phyloP scores from a whole-genome alignment of 1,284 basidiomycete genomes.

The Coniophora puteana region DNA sequence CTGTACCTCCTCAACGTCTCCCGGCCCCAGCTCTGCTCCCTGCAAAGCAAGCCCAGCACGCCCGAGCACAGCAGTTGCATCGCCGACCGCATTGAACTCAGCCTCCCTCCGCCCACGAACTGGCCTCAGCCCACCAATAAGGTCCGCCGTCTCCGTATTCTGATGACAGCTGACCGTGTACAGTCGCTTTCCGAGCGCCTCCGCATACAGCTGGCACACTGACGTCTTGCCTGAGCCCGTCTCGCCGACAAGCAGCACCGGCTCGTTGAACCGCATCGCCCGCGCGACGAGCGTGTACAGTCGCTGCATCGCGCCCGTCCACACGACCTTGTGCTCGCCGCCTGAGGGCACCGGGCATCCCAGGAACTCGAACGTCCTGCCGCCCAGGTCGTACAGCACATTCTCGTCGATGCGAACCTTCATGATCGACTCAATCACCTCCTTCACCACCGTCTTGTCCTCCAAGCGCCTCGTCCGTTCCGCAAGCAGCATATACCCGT shows the following conservation, averaged over 20 bases:
- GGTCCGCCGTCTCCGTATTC: conserved; percentile 98
- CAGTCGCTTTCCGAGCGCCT: conserved; percentile 60
- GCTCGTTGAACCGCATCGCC: conserved; percentile 89
- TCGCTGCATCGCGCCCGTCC: conserved; percentile 93
- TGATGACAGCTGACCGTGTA: conserved; percentile 94
- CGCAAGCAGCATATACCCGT: conserved; percentile 97
- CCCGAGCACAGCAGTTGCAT: conserved; percentile 40
- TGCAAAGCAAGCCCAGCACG: conserved; percentile 33
- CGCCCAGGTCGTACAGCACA: conserved; percentile 60
- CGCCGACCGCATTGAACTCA: conserved; percentile 43
- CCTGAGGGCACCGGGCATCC: conserved; percentile 52
- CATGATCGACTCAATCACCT: conserved; percentile 90
- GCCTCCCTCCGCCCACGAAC: conserved; percentile 71
- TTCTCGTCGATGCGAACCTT: conserved; percentile 80
- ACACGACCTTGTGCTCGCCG: conserved; percentile 68
- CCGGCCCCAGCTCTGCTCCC: too few relatives aligned
- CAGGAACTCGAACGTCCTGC: conserved; percentile 46
- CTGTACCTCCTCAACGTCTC: too few relatives aligned
- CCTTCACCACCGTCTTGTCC: conserved; percentile 88
- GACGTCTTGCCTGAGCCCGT: conserved; percentile 98
- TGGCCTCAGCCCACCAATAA: conserved; percentile 93
- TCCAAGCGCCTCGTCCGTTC: conserved; percentile 85
- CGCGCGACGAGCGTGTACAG: conserved; percentile 83
- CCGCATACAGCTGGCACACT: conserved; percentile 88
- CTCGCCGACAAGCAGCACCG: conserved; percentile 96